A percentile compares a stretch with the other conserved stretches of the same genome.
Evolutionary conservation across 495 filamentous ascomycete species (phyloP).

Genomic region (Tuber indicum): DNA sequence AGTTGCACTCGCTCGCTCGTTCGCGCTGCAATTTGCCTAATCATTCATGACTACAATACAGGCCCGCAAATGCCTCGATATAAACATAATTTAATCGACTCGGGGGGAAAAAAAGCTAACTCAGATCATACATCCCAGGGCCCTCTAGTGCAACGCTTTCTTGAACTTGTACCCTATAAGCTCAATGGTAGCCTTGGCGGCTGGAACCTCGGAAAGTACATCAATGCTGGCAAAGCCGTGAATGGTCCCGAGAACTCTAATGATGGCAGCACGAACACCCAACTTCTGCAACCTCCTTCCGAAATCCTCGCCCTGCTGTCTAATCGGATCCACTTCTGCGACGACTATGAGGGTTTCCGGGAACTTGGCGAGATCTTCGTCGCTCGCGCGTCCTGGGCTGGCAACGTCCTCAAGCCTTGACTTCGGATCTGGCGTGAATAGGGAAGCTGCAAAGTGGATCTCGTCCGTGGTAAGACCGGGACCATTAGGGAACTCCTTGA

Average conservation of each 20-base stretch:
- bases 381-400: slow-evolving; percentile 28
- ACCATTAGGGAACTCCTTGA: slow-evolving; percentile 20
- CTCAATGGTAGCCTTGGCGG: slow-evolving; percentile 14
- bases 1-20: background rate
- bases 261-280: slow-evolving; percentile 43
- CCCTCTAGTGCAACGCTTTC: slow-evolving; percentile 10
- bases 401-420: slow-evolving; percentile 27
- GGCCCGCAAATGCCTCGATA: background rate
- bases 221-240: slow-evolving; percentile 45
- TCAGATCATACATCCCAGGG: background rate
- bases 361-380: slow-evolving; percentile 38
- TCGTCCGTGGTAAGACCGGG: slow-evolving; percentile 19
- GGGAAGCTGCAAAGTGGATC: slow-evolving; percentile 10
- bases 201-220: slow-evolving; percentile 24
- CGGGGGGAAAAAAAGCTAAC: background rate
- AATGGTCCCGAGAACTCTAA: slow-evolving; percentile 42
- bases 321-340: slow-evolving; percentile 48
- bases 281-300: slow-evolving; percentile 45
- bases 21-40: background rate
- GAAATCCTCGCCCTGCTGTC: slow-evolving; percentile 49
- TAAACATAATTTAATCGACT: background rate
- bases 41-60: background rate
- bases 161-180: slow-evolving; percentile 10
- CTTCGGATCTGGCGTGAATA: slow-evolving; percentile 25
- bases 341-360: slow-evolving; percentile 48